Percentiles rank a stretch among this genome's conserved stretches.
Conservation (phyloP, 2,329 filamentous ascomycete genomes). For the Ophiostoma piceae region DNA sequence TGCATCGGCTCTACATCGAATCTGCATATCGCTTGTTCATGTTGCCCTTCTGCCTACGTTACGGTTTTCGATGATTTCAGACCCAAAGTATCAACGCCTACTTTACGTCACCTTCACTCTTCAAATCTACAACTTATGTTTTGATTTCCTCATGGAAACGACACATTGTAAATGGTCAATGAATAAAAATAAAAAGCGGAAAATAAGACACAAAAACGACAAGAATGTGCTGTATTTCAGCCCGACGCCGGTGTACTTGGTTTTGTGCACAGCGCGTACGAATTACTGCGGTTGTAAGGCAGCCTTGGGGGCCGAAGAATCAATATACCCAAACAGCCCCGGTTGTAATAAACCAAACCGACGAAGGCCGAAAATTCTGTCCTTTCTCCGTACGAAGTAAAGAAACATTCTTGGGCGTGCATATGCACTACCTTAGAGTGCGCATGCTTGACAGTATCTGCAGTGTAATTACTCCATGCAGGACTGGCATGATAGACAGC, state of each 20-base stretch:
- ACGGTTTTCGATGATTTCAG: no score
- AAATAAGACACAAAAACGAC: neutral
- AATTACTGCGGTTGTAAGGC: neutral
- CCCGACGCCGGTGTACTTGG: neutral
- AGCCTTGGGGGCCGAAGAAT: neutral
- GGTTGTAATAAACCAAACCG: neutral
- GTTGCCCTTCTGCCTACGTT: no score
- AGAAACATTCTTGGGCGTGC: no score
- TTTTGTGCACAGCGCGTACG: neutral
- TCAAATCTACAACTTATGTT: neutral
- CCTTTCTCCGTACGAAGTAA: neutral
- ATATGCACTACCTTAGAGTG: neutral
- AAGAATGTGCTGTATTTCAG: neutral
- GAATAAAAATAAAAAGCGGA: neutral
- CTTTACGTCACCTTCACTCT: neutral
- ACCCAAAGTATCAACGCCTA: neutral
- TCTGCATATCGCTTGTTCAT: neutral
- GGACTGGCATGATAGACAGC: neutral
- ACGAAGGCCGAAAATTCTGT: neutral
- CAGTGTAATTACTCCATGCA: neutral
- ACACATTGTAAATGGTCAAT: no score
- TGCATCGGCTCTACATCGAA: neutral
- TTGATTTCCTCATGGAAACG: neutral
- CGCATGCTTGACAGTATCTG: neutral
- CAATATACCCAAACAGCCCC: neutral